Conservation (phyloP, 1,284 basidiomycete genomes). For the Sphaerobolus stellatus region DNA sequence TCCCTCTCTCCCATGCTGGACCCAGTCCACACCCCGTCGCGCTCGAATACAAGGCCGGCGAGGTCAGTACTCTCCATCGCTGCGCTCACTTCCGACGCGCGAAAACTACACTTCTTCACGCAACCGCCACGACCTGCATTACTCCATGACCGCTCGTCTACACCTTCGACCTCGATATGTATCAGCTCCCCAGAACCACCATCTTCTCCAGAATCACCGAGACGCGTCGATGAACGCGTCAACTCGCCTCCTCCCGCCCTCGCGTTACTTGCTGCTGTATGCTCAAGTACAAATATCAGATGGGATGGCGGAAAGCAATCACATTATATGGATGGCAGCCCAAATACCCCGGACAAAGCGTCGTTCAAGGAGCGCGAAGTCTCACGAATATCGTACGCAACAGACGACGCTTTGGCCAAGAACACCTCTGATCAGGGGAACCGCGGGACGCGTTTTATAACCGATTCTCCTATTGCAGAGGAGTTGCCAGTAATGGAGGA, state of each 20-base stretch:
- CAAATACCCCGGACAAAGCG: too few relatives aligned
- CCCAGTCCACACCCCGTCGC: not conserved
- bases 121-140: not conserved
- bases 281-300: slow-evolving; percentile 8
- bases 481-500: too few relatives aligned
- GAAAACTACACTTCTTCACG: not conserved
- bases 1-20: not conserved
- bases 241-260: slow-evolving; percentile 2
- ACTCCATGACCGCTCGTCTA: not conserved
- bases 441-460: too few relatives aligned
- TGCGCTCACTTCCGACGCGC: not conserved
- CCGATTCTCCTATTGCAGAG: too few relatives aligned
- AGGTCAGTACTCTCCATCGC: not conserved
- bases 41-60: not conserved
- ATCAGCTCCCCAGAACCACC: not conserved
- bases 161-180: not conserved
- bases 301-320: slow-evolving; percentile 5
- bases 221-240: slow-evolving; percentile 7
- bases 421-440: too few relatives aligned
- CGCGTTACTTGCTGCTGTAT: slow-evolving; percentile 8
- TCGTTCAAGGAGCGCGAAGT: too few relatives aligned
- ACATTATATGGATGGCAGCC: slow-evolving; percentile 6
- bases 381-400: too few relatives aligned
- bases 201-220: not conserved
- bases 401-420: too few relatives aligned